Base-by-base conservation (phyloP, 1,284 basidiomycete species). In the Melanopsichium pennsylvanicum region DNA sequence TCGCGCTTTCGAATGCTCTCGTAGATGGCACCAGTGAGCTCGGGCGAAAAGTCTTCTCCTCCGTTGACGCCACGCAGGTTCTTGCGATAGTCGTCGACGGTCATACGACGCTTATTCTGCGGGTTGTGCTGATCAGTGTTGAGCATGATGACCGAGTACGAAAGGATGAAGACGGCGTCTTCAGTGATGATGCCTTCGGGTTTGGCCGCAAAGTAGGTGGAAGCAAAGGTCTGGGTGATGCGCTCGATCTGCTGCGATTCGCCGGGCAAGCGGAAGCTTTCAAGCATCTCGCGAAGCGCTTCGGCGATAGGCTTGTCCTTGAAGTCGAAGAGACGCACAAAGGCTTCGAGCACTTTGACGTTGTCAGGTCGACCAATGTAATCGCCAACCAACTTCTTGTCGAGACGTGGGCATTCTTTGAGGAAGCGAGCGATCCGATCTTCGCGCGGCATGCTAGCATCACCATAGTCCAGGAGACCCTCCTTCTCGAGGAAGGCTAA, bases 61-160 rank as follows among this genome's bases (percentile, higher is more conserved):
- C 90, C 90, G 78, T 99, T 98, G 38, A 96, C 92, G 5, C 96
- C 95, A 63, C 92, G 87, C 47, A 99, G 83, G 81, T 99, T 99
- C 70, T 88, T 87, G 78, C 87, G 87, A 82, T 97, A 99, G 75
- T 97, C 96, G 43, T 96, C 93, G 59, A 96, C 86, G 0, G 91
- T 87, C 96, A 98, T 99, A 7, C 92, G 87, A 88, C 95, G 95
- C 89, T 95, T 91, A 67, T 95, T 87, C 85, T 97, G 93, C n/a
- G 95, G 93, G 81, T 92, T 97, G 82, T 97, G 95, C 57, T 89
- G 87, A 83, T 99, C 96, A 2, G 96, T 98, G 82, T 99, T 99
- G 55, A 99, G 87, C 93, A 99, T 88, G 82, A 99, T 97, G 67
- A 99, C 89, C 0, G 95, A 97, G 82, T 90, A 99, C 0, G 95